phyloP scores from a whole-genome alignment of 73 alveolate species.

The Paramecium sexaurelia region DNA sequence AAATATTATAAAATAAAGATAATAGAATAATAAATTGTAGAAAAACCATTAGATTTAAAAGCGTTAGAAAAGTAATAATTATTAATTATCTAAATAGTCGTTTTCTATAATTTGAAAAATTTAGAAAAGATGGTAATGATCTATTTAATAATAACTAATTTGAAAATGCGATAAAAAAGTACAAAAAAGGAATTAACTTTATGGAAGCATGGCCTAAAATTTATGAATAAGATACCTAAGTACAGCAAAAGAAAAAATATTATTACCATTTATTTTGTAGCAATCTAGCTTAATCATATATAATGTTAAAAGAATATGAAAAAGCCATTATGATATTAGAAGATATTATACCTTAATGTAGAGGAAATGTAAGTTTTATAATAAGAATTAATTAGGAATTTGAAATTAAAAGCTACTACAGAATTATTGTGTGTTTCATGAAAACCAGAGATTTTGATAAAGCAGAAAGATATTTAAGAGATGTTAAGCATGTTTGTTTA shows the following conservation, averaged over 20 bases:
- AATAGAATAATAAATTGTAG: background rate
- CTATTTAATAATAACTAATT: background rate
- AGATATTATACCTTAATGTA: conserved; percentile 16
- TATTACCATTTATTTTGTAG: background rate
- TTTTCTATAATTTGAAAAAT: background rate
- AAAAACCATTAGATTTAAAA: background rate
- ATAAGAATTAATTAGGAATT: background rate
- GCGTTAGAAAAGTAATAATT: background rate
- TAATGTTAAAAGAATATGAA: background rate
- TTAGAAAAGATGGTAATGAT: background rate
- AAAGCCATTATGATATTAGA: conserved; percentile 13
- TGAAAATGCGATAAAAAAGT: background rate
- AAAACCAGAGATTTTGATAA: background rate
- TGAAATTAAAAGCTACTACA: background rate
- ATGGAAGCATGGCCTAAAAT: conserved; percentile 21
- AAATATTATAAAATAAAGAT: background rate
- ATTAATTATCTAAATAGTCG: background rate
- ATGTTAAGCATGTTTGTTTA: background rate
- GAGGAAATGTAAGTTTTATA: background rate
- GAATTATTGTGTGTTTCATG: background rate
- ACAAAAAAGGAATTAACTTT: background rate
- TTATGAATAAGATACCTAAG: background rate
- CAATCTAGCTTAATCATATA: background rate
- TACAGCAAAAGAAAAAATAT: background rate
- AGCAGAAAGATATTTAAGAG: background rate